Evolutionary conservation across 805 yeast genomes (phyloP).

Genomic region (Suhomyces prunicola): DNA sequence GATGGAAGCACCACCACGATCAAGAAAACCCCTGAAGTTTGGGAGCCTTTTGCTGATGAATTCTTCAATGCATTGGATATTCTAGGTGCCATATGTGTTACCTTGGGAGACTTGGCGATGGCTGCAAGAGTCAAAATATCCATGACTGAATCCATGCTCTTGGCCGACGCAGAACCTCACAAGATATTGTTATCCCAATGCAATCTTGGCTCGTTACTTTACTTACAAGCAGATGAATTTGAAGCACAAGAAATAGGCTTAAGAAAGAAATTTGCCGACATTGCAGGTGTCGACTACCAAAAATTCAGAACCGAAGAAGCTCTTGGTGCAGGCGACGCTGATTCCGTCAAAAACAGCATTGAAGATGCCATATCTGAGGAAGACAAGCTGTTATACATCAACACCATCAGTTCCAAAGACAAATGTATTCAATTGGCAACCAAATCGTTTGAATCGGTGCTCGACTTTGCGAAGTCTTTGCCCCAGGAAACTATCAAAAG

Average conservation of each 20-base stretch:
- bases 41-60: constrained; percentile 77
- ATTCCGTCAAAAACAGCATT: not conserved
- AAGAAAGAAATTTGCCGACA: constrained; percentile 20
- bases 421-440: constrained; percentile 28
- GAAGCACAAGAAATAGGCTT: constrained; percentile 46
- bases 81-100: constrained; percentile 65
- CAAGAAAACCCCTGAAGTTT: constrained; percentile 45
- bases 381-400: constrained; percentile 24
- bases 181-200: constrained; percentile 64
- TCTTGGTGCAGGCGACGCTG: constrained; percentile 6
- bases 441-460: constrained; percentile 35
- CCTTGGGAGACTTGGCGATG: constrained; percentile 61
- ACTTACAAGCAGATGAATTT: constrained; percentile 61
- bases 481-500: constrained; percentile 22
- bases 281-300: constrained; percentile 24
- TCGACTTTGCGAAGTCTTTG: constrained; percentile 29
- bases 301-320: constrained; percentile 10
- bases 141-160: constrained; percentile 69
- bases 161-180: constrained; percentile 64
- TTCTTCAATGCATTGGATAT: constrained; percentile 75
- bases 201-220: constrained; percentile 66
- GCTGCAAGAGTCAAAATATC: constrained; percentile 61
- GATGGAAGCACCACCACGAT: constrained; percentile 18
- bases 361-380: constrained; percentile 15
- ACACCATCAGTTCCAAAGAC: constrained; percentile 16